Evolutionary conservation across 2,329 filamentous ascomycete genomes (phyloP).

Genomic region (Golovinomyces cichoracearum): DNA sequence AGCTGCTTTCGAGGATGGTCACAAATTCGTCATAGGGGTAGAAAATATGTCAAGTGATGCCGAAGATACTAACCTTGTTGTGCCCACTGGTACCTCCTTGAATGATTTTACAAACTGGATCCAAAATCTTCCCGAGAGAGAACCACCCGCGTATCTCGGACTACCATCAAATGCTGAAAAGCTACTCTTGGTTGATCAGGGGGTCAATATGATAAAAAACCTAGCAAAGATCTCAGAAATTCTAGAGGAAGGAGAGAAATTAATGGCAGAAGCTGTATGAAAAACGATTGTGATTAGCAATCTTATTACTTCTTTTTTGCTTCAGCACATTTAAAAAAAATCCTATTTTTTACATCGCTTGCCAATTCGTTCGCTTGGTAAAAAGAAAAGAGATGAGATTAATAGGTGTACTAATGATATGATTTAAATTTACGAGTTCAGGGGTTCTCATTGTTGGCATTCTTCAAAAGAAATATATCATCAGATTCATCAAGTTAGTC

Average conservation of each 20-base stretch:
- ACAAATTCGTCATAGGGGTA: slow-evolving; percentile 52
- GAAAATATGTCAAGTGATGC: slow-evolving; percentile 14
- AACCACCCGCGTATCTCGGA: slow-evolving; percentile 85
- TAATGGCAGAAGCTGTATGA: slow-evolving; percentile 38
- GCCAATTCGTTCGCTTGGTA: too few species aligned
- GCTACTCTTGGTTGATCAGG: slow-evolving; percentile 66
- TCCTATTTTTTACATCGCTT: too few species aligned
- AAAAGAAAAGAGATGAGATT: too few species aligned
- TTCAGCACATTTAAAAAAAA: too few species aligned
- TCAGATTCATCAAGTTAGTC: too few species aligned
- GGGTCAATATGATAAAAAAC: slow-evolving; percentile 60
- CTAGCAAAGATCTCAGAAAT: slow-evolving; percentile 63
- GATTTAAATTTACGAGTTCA: too few species aligned
- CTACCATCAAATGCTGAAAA: slow-evolving; percentile 93
- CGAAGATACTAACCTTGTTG: slow-evolving; percentile 31
- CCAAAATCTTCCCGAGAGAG: slow-evolving; percentile 69
- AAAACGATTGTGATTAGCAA: too few species aligned
- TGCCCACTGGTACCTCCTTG: slow-evolving; percentile 59
- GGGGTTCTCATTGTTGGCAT: too few species aligned
- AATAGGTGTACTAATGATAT: too few species aligned
- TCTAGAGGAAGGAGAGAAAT: slow-evolving; percentile 78
- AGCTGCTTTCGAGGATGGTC: slow-evolving; percentile 71
- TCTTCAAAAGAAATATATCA: too few species aligned
- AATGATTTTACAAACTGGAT: slow-evolving; percentile 82
- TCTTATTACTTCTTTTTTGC: too few species aligned